Percentiles rank a stretch among this genome's conserved stretches.
Conservation (phyloP, 202 grass and related monocot genomes). For the Eragrostis tef region DNA sequence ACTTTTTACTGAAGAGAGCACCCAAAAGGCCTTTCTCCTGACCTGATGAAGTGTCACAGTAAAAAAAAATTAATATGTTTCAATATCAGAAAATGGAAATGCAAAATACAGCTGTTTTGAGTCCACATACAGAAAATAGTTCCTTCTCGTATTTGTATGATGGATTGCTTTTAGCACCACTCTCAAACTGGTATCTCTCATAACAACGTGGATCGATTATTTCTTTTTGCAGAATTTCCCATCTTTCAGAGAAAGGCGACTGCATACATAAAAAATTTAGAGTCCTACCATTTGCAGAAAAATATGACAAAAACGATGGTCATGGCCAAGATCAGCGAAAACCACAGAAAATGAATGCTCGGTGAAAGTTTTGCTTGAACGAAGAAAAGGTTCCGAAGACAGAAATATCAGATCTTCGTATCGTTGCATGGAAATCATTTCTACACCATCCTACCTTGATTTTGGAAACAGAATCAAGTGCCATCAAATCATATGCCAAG, state of each 20-base stretch:
- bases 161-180: slow-evolving; percentile 69
- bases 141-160: slow-evolving; percentile 98
- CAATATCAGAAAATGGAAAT: slow-evolving; percentile 23
- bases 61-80: slow-evolving; percentile 29
- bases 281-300: not conserved
- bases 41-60: slow-evolving; percentile 55
- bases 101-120: not conserved
- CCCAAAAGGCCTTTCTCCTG: slow-evolving; percentile 97
- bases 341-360: not conserved
- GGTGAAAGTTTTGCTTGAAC: not conserved
- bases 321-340: not conserved
- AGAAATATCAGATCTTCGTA: slow-evolving; percentile 8
- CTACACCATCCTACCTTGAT: slow-evolving; percentile 56
- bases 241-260: slow-evolving; percentile 63
- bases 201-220: slow-evolving; percentile 73
- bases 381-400: too few relatives aligned
- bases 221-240: slow-evolving; percentile 96
- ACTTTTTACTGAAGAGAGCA: slow-evolving; percentile 72
- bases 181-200: slow-evolving; percentile 77
- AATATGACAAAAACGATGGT: not conserved
- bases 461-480: slow-evolving; percentile 67
- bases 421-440: not conserved
- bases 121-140: slow-evolving; percentile 77
- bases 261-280: not conserved
- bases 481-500: slow-evolving; percentile 84